These are phyloP conservation scores for Candida ovalis DNA, from an alignment of 805 yeast genomes.

Conservation along the genomic window DNA sequence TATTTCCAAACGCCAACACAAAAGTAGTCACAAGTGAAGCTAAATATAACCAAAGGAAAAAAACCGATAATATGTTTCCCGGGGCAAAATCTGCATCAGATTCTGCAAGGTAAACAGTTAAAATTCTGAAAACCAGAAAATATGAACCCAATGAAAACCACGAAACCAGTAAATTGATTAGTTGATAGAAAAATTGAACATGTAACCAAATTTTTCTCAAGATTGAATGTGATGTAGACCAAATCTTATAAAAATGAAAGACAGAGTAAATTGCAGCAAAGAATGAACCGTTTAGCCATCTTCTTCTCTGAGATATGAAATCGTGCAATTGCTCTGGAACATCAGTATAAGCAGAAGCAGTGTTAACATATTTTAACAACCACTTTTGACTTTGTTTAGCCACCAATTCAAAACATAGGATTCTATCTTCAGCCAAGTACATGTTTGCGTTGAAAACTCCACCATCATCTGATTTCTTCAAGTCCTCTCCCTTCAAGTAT, in stretches of 20 bases:
- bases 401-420: slow-evolving; percentile 91
- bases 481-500: slow-evolving; percentile 88
- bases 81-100: slow-evolving; percentile 58
- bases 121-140: slow-evolving; percentile 83
- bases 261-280: slow-evolving; percentile 90
- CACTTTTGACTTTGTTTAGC: slow-evolving; percentile 74
- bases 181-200: slow-evolving; percentile 76
- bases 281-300: slow-evolving; percentile 97
- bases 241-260: slow-evolving; percentile 69
- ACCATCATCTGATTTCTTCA: slow-evolving; percentile 56
- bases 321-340: slow-evolving; percentile 88
- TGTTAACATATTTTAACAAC: slow-evolving; percentile 79
- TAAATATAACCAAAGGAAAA: slow-evolving; percentile 81
- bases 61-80: slow-evolving; percentile 73
- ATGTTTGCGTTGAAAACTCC: slow-evolving; percentile 92
- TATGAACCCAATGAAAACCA: slow-evolving; percentile 94
- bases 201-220: slow-evolving; percentile 67
- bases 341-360: slow-evolving; percentile 91
- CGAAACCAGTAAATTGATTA: slow-evolving; percentile 69
- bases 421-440: slow-evolving; percentile 97
- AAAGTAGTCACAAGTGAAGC: slow-evolving; percentile 80
- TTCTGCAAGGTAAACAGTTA: slow-evolving; percentile 74
- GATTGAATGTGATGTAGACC: slow-evolving; percentile 73
- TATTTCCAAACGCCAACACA: slow-evolving; percentile 87
- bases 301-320: slow-evolving; percentile 84